These are phyloP conservation scores for Lomentospora prolificans DNA, from an alignment of 2,329 filamentous ascomycete genomes.

Conservation along the genomic window DNA sequence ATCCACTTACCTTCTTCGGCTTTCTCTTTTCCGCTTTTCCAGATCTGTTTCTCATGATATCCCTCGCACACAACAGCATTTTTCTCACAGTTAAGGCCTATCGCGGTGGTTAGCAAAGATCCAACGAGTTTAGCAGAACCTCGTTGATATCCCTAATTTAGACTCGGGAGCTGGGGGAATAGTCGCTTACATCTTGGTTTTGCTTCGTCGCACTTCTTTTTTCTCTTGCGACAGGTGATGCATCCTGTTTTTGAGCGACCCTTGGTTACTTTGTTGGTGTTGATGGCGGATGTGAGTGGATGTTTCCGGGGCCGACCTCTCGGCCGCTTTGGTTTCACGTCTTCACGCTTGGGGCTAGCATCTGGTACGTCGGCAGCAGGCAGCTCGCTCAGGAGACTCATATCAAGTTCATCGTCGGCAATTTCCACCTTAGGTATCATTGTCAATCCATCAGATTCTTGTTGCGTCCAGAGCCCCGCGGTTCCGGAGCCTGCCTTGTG, in stretches of 20 bases:
- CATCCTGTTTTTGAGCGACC: conserved; percentile 63
- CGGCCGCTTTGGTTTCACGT: conserved; percentile 48
- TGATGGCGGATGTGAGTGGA: conserved; percentile 48
- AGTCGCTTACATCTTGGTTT: conserved; percentile 53
- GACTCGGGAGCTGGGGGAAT: neutral
- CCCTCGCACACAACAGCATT: conserved; percentile 88
- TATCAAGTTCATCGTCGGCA: conserved; percentile 43
- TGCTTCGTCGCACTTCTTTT: conserved; percentile 64
- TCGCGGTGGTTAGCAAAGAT: conserved; percentile 11
- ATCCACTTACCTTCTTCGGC: conserved; percentile 43
- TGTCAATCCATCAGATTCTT: conserved; percentile 32
- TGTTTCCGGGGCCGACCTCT: conserved; percentile 78
- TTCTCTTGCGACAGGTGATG: conserved; percentile 56
- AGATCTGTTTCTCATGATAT: conserved; percentile 76
- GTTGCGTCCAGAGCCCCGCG: conserved; percentile 23
- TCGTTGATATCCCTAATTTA: conserved; percentile 12
- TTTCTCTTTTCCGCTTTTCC: conserved; percentile 76
- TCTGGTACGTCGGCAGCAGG: conserved; percentile 19
- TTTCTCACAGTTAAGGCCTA: conserved; percentile 82
- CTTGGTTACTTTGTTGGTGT: conserved; percentile 63
- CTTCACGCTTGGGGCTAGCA: conserved; percentile 6
- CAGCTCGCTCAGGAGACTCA: conserved; percentile 41
- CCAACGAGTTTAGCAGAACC: conserved; percentile 9
- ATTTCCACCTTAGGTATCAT: conserved; percentile 48
- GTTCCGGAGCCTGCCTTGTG: neutral